phyloP scores from a whole-genome alignment of 805 yeast genomes.

The Saturnispora zaruensis region DNA sequence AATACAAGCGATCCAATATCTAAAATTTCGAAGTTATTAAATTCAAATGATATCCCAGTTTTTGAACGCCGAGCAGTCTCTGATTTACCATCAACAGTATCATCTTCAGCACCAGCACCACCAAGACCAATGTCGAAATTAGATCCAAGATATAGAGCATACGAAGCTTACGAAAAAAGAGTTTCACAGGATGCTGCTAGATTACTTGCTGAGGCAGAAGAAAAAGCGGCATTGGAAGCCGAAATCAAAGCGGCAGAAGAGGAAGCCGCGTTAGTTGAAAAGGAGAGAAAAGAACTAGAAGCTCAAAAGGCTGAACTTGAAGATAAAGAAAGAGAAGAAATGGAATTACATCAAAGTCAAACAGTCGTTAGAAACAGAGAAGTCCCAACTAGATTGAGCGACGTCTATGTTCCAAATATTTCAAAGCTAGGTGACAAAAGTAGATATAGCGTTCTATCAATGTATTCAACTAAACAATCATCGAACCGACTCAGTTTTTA shows the following conservation, averaged over 20 bases:
- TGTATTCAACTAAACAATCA: constrained; percentile 61
- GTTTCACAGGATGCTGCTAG: constrained; percentile 36
- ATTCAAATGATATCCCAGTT: constrained; percentile 36
- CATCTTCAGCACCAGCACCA: constrained; percentile 30
- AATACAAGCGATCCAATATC: constrained; percentile 27
- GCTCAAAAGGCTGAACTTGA: constrained; percentile 6
- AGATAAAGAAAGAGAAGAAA: constrained; percentile 7
- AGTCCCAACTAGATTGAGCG: constrained; percentile 48
- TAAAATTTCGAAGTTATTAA: constrained; percentile 32
- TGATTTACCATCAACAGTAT: constrained; percentile 21
- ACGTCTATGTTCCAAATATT: constrained; percentile 61
- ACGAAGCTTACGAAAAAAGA: constrained; percentile 37
- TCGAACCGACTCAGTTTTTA: constrained; percentile 48
- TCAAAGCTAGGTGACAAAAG: constrained; percentile 57
- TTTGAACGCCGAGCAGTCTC: constrained; percentile 41
- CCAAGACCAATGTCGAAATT: constrained; percentile 49
- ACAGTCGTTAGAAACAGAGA: constrained; percentile 15
- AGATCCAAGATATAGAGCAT: constrained; percentile 48
- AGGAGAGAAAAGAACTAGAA: constrained; percentile 9
- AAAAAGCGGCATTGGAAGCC: constrained; percentile 14
- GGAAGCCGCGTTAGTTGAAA: constrained; percentile 9
- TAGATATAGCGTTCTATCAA: constrained; percentile 62
- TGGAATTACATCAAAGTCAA: neutral
- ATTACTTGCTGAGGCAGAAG: constrained; percentile 23
- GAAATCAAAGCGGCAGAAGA: constrained; percentile 10